phyloP scores from a whole-genome alignment of 306 rosid species.

The Morella rubra region DNA sequence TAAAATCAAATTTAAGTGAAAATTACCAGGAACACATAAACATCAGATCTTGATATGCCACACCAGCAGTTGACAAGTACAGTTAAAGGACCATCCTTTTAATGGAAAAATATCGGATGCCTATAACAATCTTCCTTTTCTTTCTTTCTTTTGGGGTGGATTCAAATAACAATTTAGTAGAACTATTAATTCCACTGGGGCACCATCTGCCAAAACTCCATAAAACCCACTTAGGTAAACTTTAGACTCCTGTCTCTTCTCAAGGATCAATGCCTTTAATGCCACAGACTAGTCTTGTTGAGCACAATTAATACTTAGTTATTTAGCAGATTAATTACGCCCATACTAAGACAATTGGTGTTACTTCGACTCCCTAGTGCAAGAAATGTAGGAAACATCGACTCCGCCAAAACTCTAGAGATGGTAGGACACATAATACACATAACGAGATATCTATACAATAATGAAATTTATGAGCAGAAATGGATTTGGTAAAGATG shows the following conservation, averaged over 20 bases:
- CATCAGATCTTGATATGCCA: not conserved
- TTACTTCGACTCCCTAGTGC: not conserved
- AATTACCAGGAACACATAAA: not conserved
- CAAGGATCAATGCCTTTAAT: not conserved
- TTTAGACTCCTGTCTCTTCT: not conserved
- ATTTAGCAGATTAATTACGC: not conserved
- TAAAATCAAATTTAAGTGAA: not conserved
- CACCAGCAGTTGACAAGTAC: not conserved
- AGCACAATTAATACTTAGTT: not conserved
- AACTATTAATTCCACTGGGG: not conserved
- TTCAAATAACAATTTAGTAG: not conserved
- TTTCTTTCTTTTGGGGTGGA: too few relatives aligned
- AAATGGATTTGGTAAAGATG: not conserved
- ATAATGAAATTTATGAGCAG: not conserved
- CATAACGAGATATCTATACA: not conserved
- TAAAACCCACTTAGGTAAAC: not conserved
- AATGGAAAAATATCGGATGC: not conserved
- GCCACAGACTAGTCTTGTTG: not conserved
- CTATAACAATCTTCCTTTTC: too few relatives aligned
- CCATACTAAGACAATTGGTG: not conserved
- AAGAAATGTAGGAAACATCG: not conserved
- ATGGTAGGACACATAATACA: not conserved
- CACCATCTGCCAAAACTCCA: not conserved
- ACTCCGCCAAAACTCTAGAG: not conserved
- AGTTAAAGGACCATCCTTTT: not conserved